phyloP scores from a whole-genome alignment of 202 grass and related monocot genomes.

The Zizania palustris region DNA sequence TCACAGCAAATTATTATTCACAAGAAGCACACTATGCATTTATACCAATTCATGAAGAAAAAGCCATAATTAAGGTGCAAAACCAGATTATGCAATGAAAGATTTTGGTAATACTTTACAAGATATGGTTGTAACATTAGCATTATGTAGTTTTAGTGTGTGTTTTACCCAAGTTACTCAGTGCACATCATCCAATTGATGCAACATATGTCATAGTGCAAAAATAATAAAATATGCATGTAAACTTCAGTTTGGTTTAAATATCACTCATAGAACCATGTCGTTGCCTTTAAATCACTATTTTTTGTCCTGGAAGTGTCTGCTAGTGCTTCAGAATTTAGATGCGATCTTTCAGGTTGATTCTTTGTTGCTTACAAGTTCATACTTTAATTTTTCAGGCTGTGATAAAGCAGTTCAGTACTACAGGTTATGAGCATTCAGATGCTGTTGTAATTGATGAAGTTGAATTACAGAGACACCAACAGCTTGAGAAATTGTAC shows the following conservation, averaged over 20 bases:
- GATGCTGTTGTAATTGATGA: constrained; percentile 93
- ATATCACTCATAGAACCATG: constrained; percentile 18
- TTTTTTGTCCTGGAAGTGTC: constrained; percentile 11
- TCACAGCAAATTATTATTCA: constrained; percentile 23
- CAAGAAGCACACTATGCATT: constrained; percentile 18
- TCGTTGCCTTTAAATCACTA: constrained; percentile 1
- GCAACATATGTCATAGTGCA: constrained; percentile 24
- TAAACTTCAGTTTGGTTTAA: background rate
- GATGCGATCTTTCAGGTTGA: constrained; percentile 19
- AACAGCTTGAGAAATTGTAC: constrained; percentile 91
- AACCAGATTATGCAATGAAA: constrained; percentile 8
- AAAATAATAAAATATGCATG: constrained; percentile 15
- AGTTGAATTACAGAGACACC: constrained; percentile 89
- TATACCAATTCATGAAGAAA: background rate
- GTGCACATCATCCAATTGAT: background rate
- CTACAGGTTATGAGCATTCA: constrained; percentile 82
- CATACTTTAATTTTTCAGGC: constrained; percentile 64
- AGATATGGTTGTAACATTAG: constrained; percentile 6
- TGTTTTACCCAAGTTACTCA: constrained; percentile 12
- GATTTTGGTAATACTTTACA: background rate
- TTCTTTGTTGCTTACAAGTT: constrained; percentile 38
- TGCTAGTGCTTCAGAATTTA: background rate
- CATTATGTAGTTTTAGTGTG: constrained; percentile 2
- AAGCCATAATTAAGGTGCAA: background rate
- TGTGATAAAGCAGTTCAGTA: constrained; percentile 95